These are phyloP conservation scores for Volvox reticuliferus DNA, from an alignment of 139 green algal species.

Conservation along the genomic window DNA sequence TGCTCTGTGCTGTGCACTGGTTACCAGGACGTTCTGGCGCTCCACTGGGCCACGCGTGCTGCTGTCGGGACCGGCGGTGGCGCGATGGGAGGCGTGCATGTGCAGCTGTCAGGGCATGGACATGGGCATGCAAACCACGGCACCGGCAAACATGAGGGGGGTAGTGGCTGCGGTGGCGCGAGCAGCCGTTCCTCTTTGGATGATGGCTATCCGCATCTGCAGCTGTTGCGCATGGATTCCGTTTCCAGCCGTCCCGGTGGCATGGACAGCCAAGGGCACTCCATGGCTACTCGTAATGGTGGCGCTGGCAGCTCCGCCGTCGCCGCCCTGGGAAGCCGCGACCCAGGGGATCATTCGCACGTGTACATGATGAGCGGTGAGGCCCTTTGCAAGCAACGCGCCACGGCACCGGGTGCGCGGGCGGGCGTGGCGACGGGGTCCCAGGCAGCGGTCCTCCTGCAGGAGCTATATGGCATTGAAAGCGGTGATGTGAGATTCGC, in stretches of 20 bases:
- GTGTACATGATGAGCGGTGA: not conserved
- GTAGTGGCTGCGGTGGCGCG: not conserved
- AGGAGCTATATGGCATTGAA: not conserved
- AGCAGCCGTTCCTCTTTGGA: slow-evolving; percentile 33
- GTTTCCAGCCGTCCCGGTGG: slow-evolving; percentile 8
- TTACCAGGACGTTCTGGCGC: slow-evolving; percentile 15
- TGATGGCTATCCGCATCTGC: slow-evolving; percentile 9
- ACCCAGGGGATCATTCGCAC: not conserved
- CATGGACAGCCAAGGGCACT: not conserved
- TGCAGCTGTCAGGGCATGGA: not conserved
- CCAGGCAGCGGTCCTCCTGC: not conserved
- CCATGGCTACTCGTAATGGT: not conserved
- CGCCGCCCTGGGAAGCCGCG: no score
- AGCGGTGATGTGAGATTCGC: not conserved
- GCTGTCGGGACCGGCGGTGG: not conserved
- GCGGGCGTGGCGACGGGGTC: not conserved
- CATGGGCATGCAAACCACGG: not conserved
- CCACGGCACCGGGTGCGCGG: not conserved
- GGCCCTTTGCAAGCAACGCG: not conserved
- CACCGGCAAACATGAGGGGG: not conserved
- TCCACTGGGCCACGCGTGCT: not conserved
- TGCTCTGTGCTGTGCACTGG: no score
- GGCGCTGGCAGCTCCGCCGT: not conserved
- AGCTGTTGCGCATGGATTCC: slow-evolving; percentile 21
- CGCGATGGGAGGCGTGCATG: not conserved